A percentile compares a stretch with the other conserved stretches of the same genome.
phyloP scores from a whole-genome alignment of 495 filamentous ascomycete genomes.

The Astrothelium macrocarpum region DNA sequence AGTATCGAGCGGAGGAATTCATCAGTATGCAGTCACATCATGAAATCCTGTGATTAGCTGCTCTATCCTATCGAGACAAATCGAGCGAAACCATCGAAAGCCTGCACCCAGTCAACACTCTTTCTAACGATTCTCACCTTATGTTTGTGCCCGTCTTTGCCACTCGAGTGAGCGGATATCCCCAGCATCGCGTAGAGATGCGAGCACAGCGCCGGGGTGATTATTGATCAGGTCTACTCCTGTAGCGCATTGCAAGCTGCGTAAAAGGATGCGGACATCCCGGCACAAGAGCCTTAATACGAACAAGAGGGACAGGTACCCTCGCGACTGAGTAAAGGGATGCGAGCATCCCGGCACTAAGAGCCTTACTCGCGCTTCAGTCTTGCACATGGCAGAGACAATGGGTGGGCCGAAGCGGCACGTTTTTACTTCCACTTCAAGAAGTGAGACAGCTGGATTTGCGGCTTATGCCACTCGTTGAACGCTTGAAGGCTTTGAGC shows the following conservation, averaged over 20 bases:
- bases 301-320: neutral
- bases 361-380: neutral
- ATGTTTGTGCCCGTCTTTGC: neutral
- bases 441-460: neutral
- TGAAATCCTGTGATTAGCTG: neutral
- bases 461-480: neutral
- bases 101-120: neutral
- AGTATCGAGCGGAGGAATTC: neutral
- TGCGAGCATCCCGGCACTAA: neutral
- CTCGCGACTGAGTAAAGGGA: neutral
- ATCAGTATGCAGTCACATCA: neutral
- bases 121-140: neutral
- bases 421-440: conserved; percentile 1
- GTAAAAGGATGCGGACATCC: neutral
- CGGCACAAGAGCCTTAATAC: neutral
- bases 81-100: neutral
- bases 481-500: neutral
- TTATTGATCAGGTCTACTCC: neutral
- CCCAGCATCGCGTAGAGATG: neutral
- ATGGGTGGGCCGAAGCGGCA: neutral
- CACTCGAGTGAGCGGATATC: neutral
- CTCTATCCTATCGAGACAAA: neutral
- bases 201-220: neutral
- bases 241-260: neutral
- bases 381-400: neutral